Conservation (phyloP, 2,329 filamentous ascomycete genomes). For the Dichotomopilus funicola region DNA sequence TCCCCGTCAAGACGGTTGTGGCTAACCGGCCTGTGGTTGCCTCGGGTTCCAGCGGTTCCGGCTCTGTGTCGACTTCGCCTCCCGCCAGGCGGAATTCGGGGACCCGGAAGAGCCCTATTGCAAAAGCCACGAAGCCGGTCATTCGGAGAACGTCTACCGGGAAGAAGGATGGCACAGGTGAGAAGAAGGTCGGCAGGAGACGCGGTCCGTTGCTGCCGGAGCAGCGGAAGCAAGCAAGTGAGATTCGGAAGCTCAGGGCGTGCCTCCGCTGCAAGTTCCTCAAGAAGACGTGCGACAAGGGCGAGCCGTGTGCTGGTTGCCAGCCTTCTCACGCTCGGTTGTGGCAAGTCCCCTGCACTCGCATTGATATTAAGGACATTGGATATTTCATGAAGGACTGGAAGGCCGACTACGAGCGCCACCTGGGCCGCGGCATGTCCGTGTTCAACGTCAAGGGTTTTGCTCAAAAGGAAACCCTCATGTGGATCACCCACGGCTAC, state of each 20-base stretch:
- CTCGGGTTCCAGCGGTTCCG: conserved; percentile 50
- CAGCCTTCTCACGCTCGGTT: conserved; percentile 91
- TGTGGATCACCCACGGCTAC: conserved; percentile 96
- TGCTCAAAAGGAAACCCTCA: conserved; percentile 56
- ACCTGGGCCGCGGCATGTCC: conserved; percentile 78
- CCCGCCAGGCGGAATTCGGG: conserved; percentile 61
- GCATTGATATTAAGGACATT: conserved; percentile 98
- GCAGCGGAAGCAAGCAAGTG: conserved; percentile 91
- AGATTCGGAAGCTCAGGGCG: conserved; percentile 90
- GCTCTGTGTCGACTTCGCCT: conserved; percentile 56
- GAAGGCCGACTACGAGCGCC: conserved; percentile 93
- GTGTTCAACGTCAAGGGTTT: conserved; percentile 93
- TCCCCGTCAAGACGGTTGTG: conserved; percentile 60
- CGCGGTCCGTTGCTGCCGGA: conserved; percentile 86
- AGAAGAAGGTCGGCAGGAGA: conserved; percentile 90
- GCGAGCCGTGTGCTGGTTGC: conserved; percentile 90
- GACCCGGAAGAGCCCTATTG: conserved; percentile 68
- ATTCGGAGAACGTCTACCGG: conserved; percentile 69
- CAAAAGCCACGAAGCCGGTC: conserved; percentile 78
- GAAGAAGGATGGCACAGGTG: conserved; percentile 69
- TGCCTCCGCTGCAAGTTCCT: conserved; percentile 96
- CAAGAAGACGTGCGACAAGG: conserved; percentile 98
- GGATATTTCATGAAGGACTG: conserved; percentile 99
- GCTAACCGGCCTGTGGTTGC: conserved; percentile 55
- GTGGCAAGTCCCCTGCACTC: conserved; percentile 96